Conservation (phyloP, 163 green algal genomes). For the Volvox carteri region DNA sequence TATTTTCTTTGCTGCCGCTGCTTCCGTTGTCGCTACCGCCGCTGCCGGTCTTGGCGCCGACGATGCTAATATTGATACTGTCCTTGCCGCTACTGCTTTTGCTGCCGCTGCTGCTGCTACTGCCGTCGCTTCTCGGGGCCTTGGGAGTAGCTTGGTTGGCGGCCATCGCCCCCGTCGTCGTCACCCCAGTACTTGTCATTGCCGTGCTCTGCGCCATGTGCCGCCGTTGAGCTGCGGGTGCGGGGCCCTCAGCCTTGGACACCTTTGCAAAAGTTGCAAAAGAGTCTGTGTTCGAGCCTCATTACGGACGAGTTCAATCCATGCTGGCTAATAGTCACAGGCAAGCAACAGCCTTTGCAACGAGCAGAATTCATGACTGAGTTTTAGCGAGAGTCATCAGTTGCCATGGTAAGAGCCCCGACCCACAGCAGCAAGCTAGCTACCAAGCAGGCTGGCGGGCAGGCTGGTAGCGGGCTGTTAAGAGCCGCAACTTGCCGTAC, state of each 20-base stretch:
- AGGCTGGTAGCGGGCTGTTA: no score
- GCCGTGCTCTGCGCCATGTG: not conserved
- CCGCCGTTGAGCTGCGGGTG: not conserved
- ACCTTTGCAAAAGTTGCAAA: constrained; percentile 26
- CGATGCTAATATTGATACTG: not conserved
- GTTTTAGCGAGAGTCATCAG: no score
- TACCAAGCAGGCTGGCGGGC: no score
- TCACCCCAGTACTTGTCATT: not conserved
- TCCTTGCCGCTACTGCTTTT: not conserved
- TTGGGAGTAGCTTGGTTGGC: not conserved
- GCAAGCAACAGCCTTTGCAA: no score
- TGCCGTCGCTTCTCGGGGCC: not conserved
- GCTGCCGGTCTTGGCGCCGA: not conserved
- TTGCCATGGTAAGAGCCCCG: no score
- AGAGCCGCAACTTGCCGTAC: no score
- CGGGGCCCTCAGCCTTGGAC: constrained; percentile 15
- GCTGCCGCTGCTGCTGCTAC: not conserved
- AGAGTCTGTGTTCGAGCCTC: no score
- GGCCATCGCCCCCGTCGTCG: not conserved
- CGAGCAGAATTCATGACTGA: no score
- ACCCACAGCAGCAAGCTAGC: no score
- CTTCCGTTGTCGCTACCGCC: not conserved
- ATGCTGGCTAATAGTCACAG: no score
- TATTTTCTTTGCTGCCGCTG: not conserved
- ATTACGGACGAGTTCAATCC: no score